Evolutionary conservation across 805 yeast species (phyloP).

Genomic region (Diddensiella caesifluorescens): DNA sequence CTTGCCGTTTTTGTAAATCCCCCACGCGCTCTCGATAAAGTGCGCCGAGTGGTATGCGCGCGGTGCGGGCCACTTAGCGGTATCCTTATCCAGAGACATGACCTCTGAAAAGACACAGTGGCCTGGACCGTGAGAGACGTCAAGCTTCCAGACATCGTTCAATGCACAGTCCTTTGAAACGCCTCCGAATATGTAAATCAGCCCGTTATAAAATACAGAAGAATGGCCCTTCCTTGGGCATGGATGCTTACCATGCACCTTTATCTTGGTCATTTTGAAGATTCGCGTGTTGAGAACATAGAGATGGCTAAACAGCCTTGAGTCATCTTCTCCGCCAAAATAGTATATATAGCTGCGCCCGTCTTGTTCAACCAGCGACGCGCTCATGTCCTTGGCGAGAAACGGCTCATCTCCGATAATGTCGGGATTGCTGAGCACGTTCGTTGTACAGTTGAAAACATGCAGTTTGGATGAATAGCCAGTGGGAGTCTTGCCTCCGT

Average conservation of each 20-base stretch:
- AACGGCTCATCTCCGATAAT: conserved; percentile 16
- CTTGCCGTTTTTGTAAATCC: background rate
- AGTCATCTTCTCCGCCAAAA: conserved; percentile 22
- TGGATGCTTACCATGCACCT: conserved; percentile 14
- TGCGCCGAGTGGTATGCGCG: conserved; percentile 22
- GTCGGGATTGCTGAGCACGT: conserved; percentile 12
- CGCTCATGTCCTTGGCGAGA: conserved; percentile 12
- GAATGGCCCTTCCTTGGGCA: conserved; percentile 19
- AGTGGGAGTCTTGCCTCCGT: conserved; percentile 21
- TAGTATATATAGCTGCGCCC: conserved; percentile 16
- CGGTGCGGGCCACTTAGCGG: conserved; percentile 19
- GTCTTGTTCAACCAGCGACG: conserved; percentile 8
- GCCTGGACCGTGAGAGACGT: conserved; percentile 8
- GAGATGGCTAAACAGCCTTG: conserved; percentile 8
- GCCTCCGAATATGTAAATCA: conserved; percentile 23
- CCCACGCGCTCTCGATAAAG: background rate
- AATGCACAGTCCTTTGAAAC: conserved; percentile 8
- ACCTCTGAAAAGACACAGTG: conserved; percentile 16
- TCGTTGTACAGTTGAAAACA: conserved; percentile 20
- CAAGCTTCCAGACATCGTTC: conserved; percentile 23
- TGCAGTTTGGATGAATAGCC: conserved; percentile 18
- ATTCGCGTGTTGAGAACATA: conserved; percentile 17
- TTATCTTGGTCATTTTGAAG: conserved; percentile 11
- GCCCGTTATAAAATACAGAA: conserved; percentile 8
- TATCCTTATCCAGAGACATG: conserved; percentile 17